Evolutionary conservation across 768 basidiomycete species (phyloP).

Genomic region (Kwoniella dendrophila): DNA sequence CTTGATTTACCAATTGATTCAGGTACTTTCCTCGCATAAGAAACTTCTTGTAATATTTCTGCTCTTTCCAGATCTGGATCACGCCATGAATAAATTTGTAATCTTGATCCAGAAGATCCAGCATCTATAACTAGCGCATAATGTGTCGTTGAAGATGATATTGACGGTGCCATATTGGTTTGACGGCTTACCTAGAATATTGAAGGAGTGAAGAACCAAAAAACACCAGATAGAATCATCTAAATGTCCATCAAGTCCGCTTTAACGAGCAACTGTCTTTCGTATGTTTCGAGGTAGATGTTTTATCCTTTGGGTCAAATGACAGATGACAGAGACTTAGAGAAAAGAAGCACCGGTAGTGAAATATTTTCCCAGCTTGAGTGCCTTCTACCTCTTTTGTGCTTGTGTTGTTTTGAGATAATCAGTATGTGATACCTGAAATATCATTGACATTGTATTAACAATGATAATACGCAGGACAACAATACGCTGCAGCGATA

Average conservation of each 20-base stretch:
- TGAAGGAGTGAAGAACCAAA: too few relatives aligned
- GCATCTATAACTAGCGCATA: slow-evolving; percentile 85
- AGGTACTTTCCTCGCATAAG: slow-evolving; percentile 55
- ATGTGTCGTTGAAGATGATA: slow-evolving; percentile 45
- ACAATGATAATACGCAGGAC: not conserved
- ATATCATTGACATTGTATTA: not conserved
- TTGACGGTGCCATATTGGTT: slow-evolving; percentile 46
- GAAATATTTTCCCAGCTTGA: too few relatives aligned
- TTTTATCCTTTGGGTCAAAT: too few relatives aligned
- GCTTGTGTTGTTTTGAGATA: too few relatives aligned
- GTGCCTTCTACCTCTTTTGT: too few relatives aligned
- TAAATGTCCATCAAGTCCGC: too few relatives aligned
- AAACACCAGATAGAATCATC: not conserved
- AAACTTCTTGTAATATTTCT: slow-evolving; percentile 59
- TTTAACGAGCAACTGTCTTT: too few relatives aligned
- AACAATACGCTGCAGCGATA: not conserved
- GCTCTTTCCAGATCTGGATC: slow-evolving; percentile 70
- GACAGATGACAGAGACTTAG: too few relatives aligned
- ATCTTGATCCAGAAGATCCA: slow-evolving; percentile 91
- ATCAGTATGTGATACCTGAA: too few relatives aligned
- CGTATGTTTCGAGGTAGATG: too few relatives aligned
- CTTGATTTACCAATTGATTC: slow-evolving; percentile 58
- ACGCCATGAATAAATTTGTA: slow-evolving; percentile 97
- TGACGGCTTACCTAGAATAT: too few relatives aligned
- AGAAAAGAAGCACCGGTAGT: too few relatives aligned